These are phyloP conservation scores for Trypanosoma brucei DNA, from an alignment of 208 protist genomes.

Conservation along the genomic window DNA sequence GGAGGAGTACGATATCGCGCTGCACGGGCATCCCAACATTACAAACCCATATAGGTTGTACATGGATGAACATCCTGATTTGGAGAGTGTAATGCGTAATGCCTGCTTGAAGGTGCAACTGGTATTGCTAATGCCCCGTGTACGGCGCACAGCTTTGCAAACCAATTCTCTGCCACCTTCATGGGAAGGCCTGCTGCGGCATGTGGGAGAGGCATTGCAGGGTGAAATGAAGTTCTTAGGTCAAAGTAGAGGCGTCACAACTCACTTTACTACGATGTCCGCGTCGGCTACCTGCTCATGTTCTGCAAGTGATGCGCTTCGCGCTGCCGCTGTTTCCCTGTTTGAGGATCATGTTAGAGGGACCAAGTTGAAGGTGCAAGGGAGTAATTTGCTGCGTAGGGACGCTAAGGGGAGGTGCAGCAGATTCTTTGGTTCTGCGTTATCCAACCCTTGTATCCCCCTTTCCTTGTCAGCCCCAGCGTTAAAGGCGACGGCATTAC, in stretches of 20 bases:
- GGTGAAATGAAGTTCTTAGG: neutral
- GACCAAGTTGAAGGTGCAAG: neutral
- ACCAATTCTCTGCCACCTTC: conserved; percentile 13
- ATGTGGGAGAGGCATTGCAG: conserved; percentile 15
- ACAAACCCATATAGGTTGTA: conserved; percentile 84
- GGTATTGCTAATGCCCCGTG: conserved; percentile 68
- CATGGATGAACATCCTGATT: conserved; percentile 59
- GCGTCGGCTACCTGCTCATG: conserved; percentile 20
- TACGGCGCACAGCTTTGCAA: conserved; percentile 24
- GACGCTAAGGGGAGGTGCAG: neutral
- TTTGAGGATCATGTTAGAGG: conserved; percentile 22
- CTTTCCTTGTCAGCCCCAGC: neutral
- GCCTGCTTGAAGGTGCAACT: conserved; percentile 42
- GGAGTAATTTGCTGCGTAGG: neutral
- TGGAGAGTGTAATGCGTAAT: conserved; percentile 76
- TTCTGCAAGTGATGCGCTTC: neutral
- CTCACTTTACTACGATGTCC: conserved; percentile 42
- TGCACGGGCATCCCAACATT: conserved; percentile 87
- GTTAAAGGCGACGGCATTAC: neutral
- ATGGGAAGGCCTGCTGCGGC: conserved; percentile 24
- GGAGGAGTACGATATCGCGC: conserved; percentile 64
- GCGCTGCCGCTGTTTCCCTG: conserved; percentile 10
- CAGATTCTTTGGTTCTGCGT: conserved; percentile 7
- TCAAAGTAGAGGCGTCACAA: conserved; percentile 7
- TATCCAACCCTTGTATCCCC: neutral